Evolutionary conservation across 805 yeast genomes (phyloP), one percentile per base, ranked within the genome.

Genomic region (Wickerhamiella kurtzmanii): DNA sequence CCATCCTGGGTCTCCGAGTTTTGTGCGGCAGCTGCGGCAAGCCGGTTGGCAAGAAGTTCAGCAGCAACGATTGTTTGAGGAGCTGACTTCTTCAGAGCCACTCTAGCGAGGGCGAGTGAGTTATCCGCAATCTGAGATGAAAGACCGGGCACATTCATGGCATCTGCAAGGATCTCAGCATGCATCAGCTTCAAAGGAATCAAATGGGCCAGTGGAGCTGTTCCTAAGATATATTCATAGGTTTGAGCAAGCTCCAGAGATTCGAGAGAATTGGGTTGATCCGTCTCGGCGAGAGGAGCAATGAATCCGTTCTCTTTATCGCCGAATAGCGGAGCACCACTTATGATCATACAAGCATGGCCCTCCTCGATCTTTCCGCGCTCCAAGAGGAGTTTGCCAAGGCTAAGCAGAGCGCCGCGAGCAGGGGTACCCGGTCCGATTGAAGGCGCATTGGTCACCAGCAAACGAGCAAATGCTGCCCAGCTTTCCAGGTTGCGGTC

Each of bases 81-180:
- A 1, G 50, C 51, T 8, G 41, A 28, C 32, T 45, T 47, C 45
- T 2, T 47, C 41, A 9, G 41, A 5, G 21, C 48, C 9, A 40
- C 44, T 5, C 61, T 62, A 16, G 65, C 66, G 25, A 72, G 56
- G 2, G 35, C 36, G 11, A 46, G 78, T 2, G 94, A 79, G 17
- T 75, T 80, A 1, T 70, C 50, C 15, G 69, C 58, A 35, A 65
- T 59, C 2, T 89, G 92, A 25, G 32, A 25, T 6, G 32, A 25
- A 25, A 25, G 32, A 6, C 9, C 11, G 9, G 32, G 32, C 9
- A 25, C 32, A 25, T 25, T 25, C 32, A 25, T 25, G 50, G 71
- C 65, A 53, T 87, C 96, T 2, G 82, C 79, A 50, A 87, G 67
- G 20, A 71, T 64, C 42, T 72, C 71, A 0, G 92, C 92, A 56